Percentiles rank a stretch among this genome's conserved stretches.
Evolutionary conservation across 805 yeast genomes (phyloP).

Genomic region (Ogataea methylovora): DNA sequence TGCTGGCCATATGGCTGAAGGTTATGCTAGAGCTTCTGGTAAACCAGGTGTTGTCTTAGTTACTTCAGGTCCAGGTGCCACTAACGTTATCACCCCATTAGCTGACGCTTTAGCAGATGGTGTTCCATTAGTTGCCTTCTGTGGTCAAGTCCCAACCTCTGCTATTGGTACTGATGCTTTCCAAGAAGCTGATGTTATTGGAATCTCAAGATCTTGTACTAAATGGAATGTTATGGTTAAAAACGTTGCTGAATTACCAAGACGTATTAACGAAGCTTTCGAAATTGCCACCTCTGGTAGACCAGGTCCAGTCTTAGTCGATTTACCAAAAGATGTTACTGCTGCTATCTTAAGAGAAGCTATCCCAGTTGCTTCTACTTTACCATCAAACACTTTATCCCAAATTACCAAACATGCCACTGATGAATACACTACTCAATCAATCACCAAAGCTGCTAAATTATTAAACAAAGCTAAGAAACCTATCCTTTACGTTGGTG

Average conservation of each 20-base stretch:
- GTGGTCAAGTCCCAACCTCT: constrained; percentile 94
- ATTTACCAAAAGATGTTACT: constrained; percentile 96
- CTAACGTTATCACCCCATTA: constrained; percentile 97
- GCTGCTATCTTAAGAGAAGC: constrained; percentile 82
- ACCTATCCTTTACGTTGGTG: constrained; percentile 89
- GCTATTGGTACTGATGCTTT: constrained; percentile 98
- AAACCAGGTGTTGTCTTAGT: constrained; percentile 97
- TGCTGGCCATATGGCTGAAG: constrained; percentile 99
- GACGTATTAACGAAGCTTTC: constrained; percentile 94
- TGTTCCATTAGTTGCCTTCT: constrained; percentile 91
- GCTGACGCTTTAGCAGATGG: constrained; percentile 98
- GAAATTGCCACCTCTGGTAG: constrained; percentile 94
- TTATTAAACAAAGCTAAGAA: constrained; percentile 76
- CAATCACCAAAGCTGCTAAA: constrained; percentile 69
- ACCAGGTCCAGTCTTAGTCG: constrained; percentile 98
- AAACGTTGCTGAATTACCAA: constrained; percentile 87
- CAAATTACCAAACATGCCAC: constrained; percentile 64
- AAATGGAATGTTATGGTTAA: constrained; percentile 99
- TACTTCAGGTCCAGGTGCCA: constrained; percentile 99
- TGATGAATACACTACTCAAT: constrained; percentile 66
- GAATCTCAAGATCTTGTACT: constrained; percentile 94
- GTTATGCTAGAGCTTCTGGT: constrained; percentile 91
- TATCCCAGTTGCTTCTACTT: constrained; percentile 72
- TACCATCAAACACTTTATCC: constrained; percentile 66
- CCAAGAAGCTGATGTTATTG: constrained; percentile 98